Percentiles rank a stretch among this genome's conserved stretches.
phyloP scores from a whole-genome alignment of 352 stramenopile species.

The Globisporangium orthogonon region DNA sequence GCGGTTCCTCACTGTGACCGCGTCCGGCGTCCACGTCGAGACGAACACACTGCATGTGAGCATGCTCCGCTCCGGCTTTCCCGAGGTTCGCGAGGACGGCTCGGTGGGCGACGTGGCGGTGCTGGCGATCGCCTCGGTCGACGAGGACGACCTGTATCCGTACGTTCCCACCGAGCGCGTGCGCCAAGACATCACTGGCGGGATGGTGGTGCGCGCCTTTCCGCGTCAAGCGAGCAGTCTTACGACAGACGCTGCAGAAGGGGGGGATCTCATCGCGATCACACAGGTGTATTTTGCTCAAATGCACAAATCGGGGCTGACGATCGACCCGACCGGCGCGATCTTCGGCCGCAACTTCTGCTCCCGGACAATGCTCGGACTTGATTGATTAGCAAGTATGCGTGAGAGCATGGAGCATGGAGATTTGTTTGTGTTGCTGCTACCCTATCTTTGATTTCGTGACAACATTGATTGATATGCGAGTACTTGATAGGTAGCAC shows the following conservation, averaged over 20 bases:
- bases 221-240: too few species aligned
- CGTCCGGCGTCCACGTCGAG: slow-evolving; percentile 4
- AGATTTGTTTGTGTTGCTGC: too few species aligned
- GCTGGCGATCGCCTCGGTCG: slow-evolving; percentile 38
- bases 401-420: too few species aligned
- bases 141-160: slow-evolving; percentile 6
- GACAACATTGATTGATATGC: too few species aligned
- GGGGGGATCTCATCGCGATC: neutral
- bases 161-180: neutral
- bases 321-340: neutral
- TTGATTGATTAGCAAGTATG: too few species aligned
- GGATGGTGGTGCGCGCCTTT: neutral
- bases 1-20: slow-evolving; percentile 2
- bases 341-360: neutral
- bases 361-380: neutral
- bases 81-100: slow-evolving; percentile 1
- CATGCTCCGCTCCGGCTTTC: neutral
- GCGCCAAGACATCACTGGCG: neutral
- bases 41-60: slow-evolving; percentile 7
- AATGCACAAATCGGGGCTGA: neutral
- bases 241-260: too few species aligned
- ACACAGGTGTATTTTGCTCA: slow-evolving; percentile 2
- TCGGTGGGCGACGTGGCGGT: slow-evolving; percentile 15
- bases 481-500: too few species aligned
- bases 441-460: too few species aligned